Evolutionary conservation across 2,329 filamentous ascomycete genomes (phyloP).

Genomic region (Neonectria ditissima): DNA sequence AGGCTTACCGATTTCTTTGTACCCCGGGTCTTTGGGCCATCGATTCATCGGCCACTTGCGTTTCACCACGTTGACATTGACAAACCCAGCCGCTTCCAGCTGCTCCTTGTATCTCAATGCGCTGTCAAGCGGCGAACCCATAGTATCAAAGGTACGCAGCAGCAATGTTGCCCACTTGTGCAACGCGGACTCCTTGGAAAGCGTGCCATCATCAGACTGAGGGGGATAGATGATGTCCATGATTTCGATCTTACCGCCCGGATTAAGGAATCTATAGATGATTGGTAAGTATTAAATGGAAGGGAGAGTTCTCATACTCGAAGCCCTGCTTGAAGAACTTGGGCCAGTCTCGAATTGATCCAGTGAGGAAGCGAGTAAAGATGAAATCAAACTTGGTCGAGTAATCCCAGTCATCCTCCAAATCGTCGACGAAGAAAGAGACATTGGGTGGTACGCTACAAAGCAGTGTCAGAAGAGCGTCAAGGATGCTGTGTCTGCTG

Average conservation of each 20-base stretch:
- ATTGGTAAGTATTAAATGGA: background rate
- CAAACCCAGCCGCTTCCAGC: constrained; percentile 21
- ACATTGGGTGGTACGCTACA: constrained; percentile 27
- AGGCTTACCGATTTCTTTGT: constrained; percentile 37
- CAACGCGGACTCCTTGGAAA: constrained; percentile 5
- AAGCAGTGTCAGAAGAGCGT: background rate
- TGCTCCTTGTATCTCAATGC: constrained; percentile 25
- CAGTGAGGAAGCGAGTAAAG: constrained; percentile 24
- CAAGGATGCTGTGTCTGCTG: rapidly evolving
- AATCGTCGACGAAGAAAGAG: constrained; percentile 27
- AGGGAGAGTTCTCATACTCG: background rate
- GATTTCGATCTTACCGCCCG: constrained; percentile 24
- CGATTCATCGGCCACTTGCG: constrained; percentile 27
- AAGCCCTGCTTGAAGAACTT: constrained; percentile 29
- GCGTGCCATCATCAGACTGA: constrained; percentile 14
- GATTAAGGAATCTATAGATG: constrained; percentile 1
- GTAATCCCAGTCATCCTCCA: constrained; percentile 27
- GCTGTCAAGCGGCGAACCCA: constrained; percentile 12
- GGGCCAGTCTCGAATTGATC: constrained; percentile 26
- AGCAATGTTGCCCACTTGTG: constrained; percentile 23
- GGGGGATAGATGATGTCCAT: constrained; percentile 29
- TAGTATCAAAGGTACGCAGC: constrained; percentile 8
- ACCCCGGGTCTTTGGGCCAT: constrained; percentile 25
- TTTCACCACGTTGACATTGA: constrained; percentile 13
- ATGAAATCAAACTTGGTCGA: constrained; percentile 29